Conservation (phyloP, 2,329 filamentous ascomycete species). For the Ophiognomonia clavigignenti-juglandacearum region DNA sequence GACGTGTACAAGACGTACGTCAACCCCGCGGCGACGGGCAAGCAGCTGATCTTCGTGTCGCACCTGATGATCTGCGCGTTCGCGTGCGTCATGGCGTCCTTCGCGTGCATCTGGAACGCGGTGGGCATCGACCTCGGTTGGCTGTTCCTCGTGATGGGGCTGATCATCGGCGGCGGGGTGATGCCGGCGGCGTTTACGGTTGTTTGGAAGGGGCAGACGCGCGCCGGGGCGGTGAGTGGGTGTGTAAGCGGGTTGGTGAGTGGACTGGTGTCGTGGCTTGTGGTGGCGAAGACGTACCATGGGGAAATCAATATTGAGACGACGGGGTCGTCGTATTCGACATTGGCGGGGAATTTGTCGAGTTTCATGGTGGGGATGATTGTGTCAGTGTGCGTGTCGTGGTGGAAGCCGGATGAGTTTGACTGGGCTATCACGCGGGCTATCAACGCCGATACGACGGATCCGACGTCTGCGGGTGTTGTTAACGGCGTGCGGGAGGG, state of each 20-base stretch:
- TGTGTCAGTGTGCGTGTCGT: background rate
- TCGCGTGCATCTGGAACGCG: background rate
- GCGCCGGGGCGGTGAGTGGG: background rate
- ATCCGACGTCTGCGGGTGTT: background rate
- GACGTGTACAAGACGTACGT: constrained; percentile 48
- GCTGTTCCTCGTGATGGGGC: background rate
- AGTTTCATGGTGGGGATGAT: background rate
- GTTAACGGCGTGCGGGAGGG: background rate
- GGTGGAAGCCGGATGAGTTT: background rate
- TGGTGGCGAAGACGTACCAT: background rate
- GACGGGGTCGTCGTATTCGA: background rate
- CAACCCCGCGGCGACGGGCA: constrained; percentile 38
- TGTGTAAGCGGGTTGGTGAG: background rate
- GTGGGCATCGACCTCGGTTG: background rate
- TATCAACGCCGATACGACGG: background rate
- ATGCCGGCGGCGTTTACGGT: background rate
- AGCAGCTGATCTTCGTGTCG: constrained; percentile 27
- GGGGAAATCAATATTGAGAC: background rate
- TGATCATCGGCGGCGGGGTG: background rate
- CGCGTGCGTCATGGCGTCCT: background rate
- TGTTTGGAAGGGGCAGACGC: background rate
- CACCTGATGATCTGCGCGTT: background rate
- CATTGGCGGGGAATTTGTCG: background rate
- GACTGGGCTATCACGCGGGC: background rate
- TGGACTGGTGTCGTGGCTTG: background rate